Evolutionary conservation across 768 basidiomycete species (phyloP).

Genomic region (Rhodotorula kratochvilovae): DNA sequence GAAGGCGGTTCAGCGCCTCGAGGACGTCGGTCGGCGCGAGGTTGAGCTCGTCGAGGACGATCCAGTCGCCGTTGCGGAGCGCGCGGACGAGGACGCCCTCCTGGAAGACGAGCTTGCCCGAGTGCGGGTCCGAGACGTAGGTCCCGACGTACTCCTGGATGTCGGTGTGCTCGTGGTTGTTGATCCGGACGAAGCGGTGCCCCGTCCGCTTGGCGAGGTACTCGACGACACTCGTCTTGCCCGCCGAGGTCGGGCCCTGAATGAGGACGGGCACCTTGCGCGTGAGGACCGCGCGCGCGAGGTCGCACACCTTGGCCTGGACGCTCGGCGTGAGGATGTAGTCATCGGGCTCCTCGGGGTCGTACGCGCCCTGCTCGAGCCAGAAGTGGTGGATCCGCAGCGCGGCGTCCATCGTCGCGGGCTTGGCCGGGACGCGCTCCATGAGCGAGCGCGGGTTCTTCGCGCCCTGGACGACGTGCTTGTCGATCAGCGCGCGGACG

Average conservation of each 20-base stretch:
- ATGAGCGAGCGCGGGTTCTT: conserved; percentile 74
- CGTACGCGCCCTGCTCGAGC: conserved; percentile 69
- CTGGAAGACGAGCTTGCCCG: conserved; percentile 90
- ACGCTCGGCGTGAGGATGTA: conserved; percentile 96
- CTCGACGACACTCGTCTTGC: conserved; percentile 95
- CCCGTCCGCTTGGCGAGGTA: conserved; percentile 89
- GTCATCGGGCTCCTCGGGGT: conserved; percentile 58
- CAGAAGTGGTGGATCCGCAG: conserved; percentile 89
- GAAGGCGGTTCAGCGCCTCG: conserved; percentile 89
- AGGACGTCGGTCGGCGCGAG: conserved; percentile 95
- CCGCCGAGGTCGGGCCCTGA: conserved; percentile 94
- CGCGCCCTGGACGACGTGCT: conserved; percentile 71
- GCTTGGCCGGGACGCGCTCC: conserved; percentile 50
- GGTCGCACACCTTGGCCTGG: conserved; percentile 83
- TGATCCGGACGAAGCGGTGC: conserved; percentile 93
- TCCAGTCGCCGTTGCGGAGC: conserved; percentile 87
- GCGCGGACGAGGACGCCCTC: conserved; percentile 92
- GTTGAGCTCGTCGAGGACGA: conserved; percentile 95
- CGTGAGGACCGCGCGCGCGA: conserved; percentile 85
- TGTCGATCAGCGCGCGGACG: conserved; percentile 66
- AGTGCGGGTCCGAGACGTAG: conserved; percentile 83
- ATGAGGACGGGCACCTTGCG: conserved; percentile 89
- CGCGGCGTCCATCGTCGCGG: conserved; percentile 18
- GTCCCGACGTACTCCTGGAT: conserved; percentile 98
- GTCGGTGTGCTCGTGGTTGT: conserved; percentile 99